Percentiles rank a stretch among this genome's conserved stretches.
phyloP scores from a whole-genome alignment of 2,329 filamentous ascomycete species.

The Coniosporium tulheliwenetii region DNA sequence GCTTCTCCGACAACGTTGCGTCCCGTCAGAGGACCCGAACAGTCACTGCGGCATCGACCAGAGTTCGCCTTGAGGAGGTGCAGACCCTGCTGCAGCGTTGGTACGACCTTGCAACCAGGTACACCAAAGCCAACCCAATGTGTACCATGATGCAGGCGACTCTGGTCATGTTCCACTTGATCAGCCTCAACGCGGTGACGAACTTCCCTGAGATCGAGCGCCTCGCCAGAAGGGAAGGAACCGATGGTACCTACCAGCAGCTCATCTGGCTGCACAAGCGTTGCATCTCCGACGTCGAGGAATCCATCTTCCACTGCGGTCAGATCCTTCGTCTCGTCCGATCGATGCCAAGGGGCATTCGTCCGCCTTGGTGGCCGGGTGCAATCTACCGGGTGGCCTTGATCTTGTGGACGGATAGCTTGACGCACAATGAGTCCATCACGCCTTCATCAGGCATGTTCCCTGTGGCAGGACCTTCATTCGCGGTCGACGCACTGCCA shows the following conservation, averaged over 20 bases:
- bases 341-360: slow-evolving; percentile 41
- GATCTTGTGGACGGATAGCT: slow-evolving; percentile 46
- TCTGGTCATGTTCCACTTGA: slow-evolving; percentile 53
- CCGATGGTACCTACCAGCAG: slow-evolving; percentile 40
- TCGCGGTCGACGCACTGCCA: slow-evolving; percentile 34
- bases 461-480: slow-evolving; percentile 22
- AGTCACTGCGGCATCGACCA: slow-evolving; percentile 44
- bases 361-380: slow-evolving; percentile 56
- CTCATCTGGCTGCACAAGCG: slow-evolving; percentile 40
- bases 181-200: slow-evolving; percentile 52
- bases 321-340: slow-evolving; percentile 48
- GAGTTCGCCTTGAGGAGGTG: slow-evolving; percentile 46
- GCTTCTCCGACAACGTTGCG: slow-evolving; percentile 41
- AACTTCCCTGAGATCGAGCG: slow-evolving; percentile 53
- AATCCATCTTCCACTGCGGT: slow-evolving; percentile 51
- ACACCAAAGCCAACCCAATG: slow-evolving; percentile 37
- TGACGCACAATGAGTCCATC: slow-evolving; percentile 32
- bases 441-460: slow-evolving; percentile 19
- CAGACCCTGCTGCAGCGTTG: slow-evolving; percentile 48
- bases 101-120: slow-evolving; percentile 47
- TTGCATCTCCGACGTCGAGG: slow-evolving; percentile 47
- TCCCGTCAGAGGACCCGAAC: slow-evolving; percentile 31
- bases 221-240: slow-evolving; percentile 44
- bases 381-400: slow-evolving; percentile 53
- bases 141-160: slow-evolving; percentile 49